Percentiles rank a stretch among this genome's conserved stretches.
Evolutionary conservation across 1,139 yeast species (phyloP).

Genomic region (Petasospora rhodanensis): DNA sequence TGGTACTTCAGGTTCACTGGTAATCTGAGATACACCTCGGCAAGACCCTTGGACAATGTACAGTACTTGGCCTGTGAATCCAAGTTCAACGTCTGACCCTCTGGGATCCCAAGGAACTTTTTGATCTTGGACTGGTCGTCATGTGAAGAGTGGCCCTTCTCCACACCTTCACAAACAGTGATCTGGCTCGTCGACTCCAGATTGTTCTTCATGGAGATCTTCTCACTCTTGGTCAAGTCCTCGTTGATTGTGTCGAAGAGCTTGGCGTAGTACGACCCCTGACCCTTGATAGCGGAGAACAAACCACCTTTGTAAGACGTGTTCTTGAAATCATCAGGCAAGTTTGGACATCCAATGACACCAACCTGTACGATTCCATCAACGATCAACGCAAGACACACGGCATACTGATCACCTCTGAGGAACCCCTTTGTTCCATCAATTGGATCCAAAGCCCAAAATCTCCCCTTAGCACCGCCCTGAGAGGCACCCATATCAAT

Average conservation of each 20-base stretch:
- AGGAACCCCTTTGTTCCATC: conserved; percentile 98
- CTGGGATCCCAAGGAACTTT: conserved; percentile 50
- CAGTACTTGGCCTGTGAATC: conserved; percentile 98
- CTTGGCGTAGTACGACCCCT: conserved; percentile 65
- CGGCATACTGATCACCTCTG: conserved; percentile 95
- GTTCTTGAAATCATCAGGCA: conserved; percentile 47
- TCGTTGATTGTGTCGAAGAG: conserved; percentile 29
- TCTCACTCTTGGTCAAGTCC: conserved; percentile 37
- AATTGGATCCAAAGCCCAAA: conserved; percentile 97
- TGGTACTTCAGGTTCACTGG: conserved; percentile 74
- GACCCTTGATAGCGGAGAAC: conserved; percentile 70
- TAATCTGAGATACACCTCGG: conserved; percentile 84
- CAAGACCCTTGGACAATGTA: conserved; percentile 83
- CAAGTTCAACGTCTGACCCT: conserved; percentile 55
- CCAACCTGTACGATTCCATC: conserved; percentile 85
- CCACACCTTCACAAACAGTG: conserved; percentile 93
- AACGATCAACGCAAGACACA: conserved; percentile 83
- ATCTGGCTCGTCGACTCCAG: conserved; percentile 29
- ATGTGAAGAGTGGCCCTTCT: conserved; percentile 91
- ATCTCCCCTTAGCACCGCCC: conserved; percentile 76
- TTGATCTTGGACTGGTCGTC: conserved; percentile 82
- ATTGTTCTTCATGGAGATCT: conserved; percentile 41
- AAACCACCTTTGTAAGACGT: conserved; percentile 28
- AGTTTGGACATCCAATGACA: conserved; percentile 93
- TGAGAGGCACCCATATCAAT: conserved; percentile 75